Base-by-base conservation (phyloP, 768 basidiomycete species). In the Panaeolus papilionaceus region DNA sequence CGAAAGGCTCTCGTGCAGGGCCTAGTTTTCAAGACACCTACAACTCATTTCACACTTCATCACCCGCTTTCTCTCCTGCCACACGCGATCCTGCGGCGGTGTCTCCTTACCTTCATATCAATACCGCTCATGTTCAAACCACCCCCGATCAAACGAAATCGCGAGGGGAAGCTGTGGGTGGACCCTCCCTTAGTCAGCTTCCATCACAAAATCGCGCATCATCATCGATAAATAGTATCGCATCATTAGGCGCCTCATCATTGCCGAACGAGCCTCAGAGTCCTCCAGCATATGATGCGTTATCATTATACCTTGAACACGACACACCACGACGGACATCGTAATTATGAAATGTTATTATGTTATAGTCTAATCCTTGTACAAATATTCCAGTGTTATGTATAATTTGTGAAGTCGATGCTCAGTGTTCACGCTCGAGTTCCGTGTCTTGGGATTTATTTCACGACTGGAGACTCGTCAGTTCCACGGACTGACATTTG, bases 281-380 rank as follows among this genome's bases (percentile, higher is more conserved):
- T 23, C 47, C 47, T 23, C 47, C 47, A 12, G 47, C 47, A 11
- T 51, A 51, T 51, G 47, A 51, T 20, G 47, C 47, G 3, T 2
- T 51, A 51, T 51, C 47, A 23, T 23, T 51, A 51, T 51, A 51
- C 20, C 6, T 23, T 12, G 47, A 51, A 51, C 47, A 51, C 47
- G 47, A 51, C 26, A 6, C 20, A 23, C 20, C 26, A 23, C 3
- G 20, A 26, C 47, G 47, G 12, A 51, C 26, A 26, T 23, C 3
- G 8, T 20, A 51, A 51, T 23, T 51, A 51, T 8, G 47, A 3
- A 44, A 16, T 16, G 2, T 6, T 44, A 4, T 16, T 44, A 14
- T 44, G 16, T 3, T 16, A 18, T 44, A 40, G 9, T 40, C 3
- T 33, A 33, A 33, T 33, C 33, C 33, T 5, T 33, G 5, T 33